These are phyloP conservation scores for Fusarium xylarioides DNA, from an alignment of 2,329 filamentous ascomycete species.

Conservation along the genomic window DNA sequence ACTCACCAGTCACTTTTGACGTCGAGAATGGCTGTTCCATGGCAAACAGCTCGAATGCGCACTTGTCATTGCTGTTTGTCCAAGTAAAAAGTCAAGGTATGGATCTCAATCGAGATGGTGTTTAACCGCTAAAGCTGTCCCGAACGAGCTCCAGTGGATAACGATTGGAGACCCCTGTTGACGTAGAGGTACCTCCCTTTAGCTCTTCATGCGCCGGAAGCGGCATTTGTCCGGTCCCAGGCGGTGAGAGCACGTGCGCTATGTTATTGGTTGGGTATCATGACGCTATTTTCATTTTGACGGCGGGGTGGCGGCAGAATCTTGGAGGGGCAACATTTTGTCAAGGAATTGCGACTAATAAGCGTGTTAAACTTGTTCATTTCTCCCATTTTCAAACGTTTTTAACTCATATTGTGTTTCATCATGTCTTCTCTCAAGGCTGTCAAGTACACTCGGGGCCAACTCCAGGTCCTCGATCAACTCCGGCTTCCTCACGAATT, in stretches of 20 bases:
- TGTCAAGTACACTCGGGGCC: conserved; percentile 77
- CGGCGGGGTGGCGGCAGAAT: conserved; percentile 48
- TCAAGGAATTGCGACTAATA: conserved; percentile 8
- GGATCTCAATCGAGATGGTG: conserved; percentile 23
- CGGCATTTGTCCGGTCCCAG: conserved; percentile 41
- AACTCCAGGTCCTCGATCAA: conserved; percentile 82
- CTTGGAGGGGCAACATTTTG: conserved; percentile 43
- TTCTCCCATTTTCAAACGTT: not conserved
- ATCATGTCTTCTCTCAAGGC: conserved; percentile 74
- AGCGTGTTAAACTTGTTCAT: not conserved
- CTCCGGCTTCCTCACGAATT: conserved; percentile 83
- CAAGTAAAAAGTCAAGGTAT: conserved; percentile 19
- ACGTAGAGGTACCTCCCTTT: conserved; percentile 18
- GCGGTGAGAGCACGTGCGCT: conserved; percentile 30
- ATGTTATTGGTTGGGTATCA: conserved; percentile 24
- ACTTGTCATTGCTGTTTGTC: conserved; percentile 44
- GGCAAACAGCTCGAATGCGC: conserved; percentile 43
- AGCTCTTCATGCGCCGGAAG: conserved; percentile 41
- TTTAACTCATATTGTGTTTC: too few relatives aligned
- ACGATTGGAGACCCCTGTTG: conserved; percentile 23
- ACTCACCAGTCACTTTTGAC: conserved; percentile 78
- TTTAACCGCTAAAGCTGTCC: conserved; percentile 38
- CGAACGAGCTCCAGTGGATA: conserved; percentile 30
- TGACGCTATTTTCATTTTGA: conserved; percentile 31
- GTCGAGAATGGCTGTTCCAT: conserved; percentile 76